Evolutionary conservation across 495 filamentous ascomycete genomes (phyloP), one percentile per base, ranked within the genome.

Genomic region (Lasiosphaeris hirsuta): DNA sequence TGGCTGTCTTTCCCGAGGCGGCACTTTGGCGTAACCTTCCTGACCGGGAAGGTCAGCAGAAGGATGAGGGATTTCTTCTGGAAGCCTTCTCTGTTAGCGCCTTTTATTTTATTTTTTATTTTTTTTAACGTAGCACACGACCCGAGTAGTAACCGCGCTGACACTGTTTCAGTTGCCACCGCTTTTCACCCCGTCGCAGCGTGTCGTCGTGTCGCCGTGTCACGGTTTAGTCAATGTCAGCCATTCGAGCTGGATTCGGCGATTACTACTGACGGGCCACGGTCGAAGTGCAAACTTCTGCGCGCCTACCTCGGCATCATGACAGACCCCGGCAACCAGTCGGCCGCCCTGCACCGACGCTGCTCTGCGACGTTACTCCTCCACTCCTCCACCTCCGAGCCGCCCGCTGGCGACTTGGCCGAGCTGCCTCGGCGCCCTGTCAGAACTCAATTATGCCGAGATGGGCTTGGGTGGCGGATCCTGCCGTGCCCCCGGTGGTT

Each of bases 391-490:
- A 30, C 5, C 23, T 5, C 23, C 23, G 23, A 10, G 43, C 7
- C 43, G 30, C 43, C 43, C n/a, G n/a, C n/a, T n/a, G n/a, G n/a
- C n/a, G n/a, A n/a, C n/a, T n/a, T n/a, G n/a, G n/a, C n/a, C n/a
- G n/a, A n/a, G n/a, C n/a, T n/a, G n/a, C n/a, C 17, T 23, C 43
- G 43, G 43, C 43, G 43, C 43, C 43, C 30, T 45, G 43, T 45
- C 43, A 45, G 43, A 45, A 45, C 43, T 45, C 15, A 45, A 45
- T 45, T 45, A 4, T 23, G 18, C 43, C 43, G 43, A 45, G 30
- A 45, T 30, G 23, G 23, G 23, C 23, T 30, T 30, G 23, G 23
- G 23, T 30, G 23, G 23, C 23, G 23, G 23, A 30, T 5, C 23
- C 23, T 30, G 23, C 23, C 23, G 23, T 30, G 23, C 23, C 23